Evolutionary conservation across 129 eudicot genomes (phyloP).

Genomic region (Chrysanthemum lavandulifolium): DNA sequence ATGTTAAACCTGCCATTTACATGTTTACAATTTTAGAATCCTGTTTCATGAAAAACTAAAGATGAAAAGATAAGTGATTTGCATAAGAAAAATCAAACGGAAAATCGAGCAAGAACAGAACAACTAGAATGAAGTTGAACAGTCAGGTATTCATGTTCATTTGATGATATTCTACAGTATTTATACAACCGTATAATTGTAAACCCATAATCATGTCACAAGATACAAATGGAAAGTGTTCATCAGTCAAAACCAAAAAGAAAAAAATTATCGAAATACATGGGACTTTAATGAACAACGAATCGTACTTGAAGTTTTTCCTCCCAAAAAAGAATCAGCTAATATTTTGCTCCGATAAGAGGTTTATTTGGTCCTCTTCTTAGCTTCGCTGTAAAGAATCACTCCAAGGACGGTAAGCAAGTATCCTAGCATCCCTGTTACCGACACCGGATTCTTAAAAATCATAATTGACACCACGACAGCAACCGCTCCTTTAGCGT

Average conservation of each 20-base stretch:
- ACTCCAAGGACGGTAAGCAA: constrained; percentile 31
- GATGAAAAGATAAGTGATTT: no score
- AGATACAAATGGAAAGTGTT: constrained; percentile 20
- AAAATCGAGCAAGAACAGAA: background rate
- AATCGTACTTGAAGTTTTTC: constrained; percentile 14
- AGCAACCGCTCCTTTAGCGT: constrained; percentile 48
- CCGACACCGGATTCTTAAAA: constrained; percentile 34
- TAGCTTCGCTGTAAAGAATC: constrained; percentile 36
- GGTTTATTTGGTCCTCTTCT: constrained; percentile 17
- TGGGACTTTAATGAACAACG: constrained; percentile 16
- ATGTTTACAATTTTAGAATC: no score
- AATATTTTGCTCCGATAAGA: background rate
- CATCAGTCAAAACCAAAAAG: constrained; percentile 17
- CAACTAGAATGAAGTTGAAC: background rate
- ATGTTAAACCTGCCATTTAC: no score
- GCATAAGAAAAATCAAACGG: no score
- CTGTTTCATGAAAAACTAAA: no score
- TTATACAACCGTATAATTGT: constrained; percentile 25
- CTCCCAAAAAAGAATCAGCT: constrained; percentile 21
- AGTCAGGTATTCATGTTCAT: constrained; percentile 14
- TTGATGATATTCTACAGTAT: constrained; percentile 17
- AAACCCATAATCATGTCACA: constrained; percentile 24
- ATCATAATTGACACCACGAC: constrained; percentile 44
- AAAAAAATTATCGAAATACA: constrained; percentile 6
- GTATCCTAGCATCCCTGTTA: constrained; percentile 39